phyloP scores from a whole-genome alignment of 352 stramenopile genomes.

The Phytophthora meadii region DNA sequence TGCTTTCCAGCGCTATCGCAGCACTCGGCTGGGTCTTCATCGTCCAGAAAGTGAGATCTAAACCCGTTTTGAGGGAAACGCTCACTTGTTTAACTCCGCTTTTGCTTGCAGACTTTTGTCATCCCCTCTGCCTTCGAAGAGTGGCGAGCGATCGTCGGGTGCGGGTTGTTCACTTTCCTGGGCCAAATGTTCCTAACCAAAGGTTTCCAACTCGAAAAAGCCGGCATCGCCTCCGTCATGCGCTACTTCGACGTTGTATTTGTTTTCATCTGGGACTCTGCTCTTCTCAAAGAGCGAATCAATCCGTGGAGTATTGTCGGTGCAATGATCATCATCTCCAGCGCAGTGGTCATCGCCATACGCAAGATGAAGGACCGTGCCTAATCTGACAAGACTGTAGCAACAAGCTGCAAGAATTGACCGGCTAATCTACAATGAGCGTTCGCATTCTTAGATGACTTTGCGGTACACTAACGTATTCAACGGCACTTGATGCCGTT shows the following conservation, averaged over 20 bases:
- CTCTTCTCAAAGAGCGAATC: constrained; percentile 13
- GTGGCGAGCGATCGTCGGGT: constrained; percentile 27
- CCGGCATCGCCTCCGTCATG: neutral
- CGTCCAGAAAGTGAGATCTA: neutral
- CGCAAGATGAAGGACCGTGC: constrained; percentile 26
- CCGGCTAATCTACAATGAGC: neutral
- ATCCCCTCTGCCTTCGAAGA: constrained; percentile 29
- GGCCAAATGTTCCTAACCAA: constrained; percentile 1
- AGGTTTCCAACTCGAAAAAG: constrained; percentile 2
- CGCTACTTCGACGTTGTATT: neutral
- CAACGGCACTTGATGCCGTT: neutral
- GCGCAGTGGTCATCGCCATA: constrained; percentile 40
- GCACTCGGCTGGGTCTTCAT: neutral
- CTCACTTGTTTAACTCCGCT: neutral
- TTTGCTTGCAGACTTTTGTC: constrained; percentile 31
- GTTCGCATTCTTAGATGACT: too few species aligned
- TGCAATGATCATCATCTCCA: constrained; percentile 32
- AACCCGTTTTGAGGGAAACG: neutral
- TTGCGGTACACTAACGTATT: too few species aligned
- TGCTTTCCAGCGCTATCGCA: neutral
- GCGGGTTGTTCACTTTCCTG: constrained; percentile 1
- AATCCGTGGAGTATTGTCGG: constrained; percentile 34
- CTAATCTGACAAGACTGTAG: neutral
- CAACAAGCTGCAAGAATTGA: neutral
- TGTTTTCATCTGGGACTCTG: neutral